Base-by-base conservation (phyloP, 2,329 filamentous ascomycete genomes). In the Colletotrichum tropicicola region DNA sequence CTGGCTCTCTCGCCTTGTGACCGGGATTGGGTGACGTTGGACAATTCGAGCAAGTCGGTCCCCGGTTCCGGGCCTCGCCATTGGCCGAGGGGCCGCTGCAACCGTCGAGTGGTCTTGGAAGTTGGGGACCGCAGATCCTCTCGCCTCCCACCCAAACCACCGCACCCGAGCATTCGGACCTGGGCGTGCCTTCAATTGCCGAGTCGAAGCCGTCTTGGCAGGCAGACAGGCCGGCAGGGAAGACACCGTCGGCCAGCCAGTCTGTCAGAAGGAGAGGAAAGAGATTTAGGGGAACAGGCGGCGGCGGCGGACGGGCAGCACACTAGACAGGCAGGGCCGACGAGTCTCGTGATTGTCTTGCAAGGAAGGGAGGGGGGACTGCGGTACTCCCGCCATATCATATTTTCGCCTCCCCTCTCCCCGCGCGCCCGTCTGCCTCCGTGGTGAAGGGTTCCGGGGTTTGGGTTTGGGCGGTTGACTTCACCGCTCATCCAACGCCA, bases 11-110 rank as follows among this genome's bases (percentile, higher is more conserved):
- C n/a, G n/a, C n/a, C n/a, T n/a, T n/a, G n/a, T n/a, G n/a, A n/a
- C n/a, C n/a, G n/a, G 55, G 60, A 53, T 60, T 53, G 60, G 47
- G 53, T 59, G 55, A 64, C 55, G 60, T 64, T 59, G 41, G 25
- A 48, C 47, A 25, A 60, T 53, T 64, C 47, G 15, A 54, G 43
- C 47, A 64, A 23, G 48, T 48, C 30, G 25, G 35, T 35, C 28
- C 48, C 48, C 32, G 41, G 48, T 55, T 32, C 12, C 56, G 27
- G 43, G 17, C 19, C 12, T 53, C 21, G 32, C 49, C 35, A 60
- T 65, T 65, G 61, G 43, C 23, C 35, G 35, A 45, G 10, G 25
- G 35, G 5, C 23, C 37, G 60, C 60, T 60, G 61, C 61, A 65
- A 65, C 56, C 56, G 56, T 48, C n/a, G 25, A 43, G 35, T 27